phyloP scores from a whole-genome alignment of 2,329 filamentous ascomycete species.

The Penicillium sp. region DNA sequence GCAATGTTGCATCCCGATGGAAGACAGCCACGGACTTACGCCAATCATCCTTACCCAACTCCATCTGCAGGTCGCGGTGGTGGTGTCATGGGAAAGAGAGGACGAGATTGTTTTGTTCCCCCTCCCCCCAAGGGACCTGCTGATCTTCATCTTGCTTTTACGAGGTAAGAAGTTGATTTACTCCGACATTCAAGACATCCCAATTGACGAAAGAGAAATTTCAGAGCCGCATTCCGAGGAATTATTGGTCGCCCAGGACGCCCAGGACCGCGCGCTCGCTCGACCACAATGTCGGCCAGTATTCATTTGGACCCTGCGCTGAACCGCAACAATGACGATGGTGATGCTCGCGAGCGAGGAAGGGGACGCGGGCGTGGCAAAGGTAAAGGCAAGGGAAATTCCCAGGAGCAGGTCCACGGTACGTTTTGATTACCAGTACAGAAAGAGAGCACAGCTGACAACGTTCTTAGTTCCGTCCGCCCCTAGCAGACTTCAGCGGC shows the following conservation, averaged over 20 bases:
- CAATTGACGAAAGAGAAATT: not conserved
- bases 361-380: not conserved
- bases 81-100: not conserved
- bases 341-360: not conserved
- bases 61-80: not conserved
- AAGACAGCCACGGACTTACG: not conserved
- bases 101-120: not conserved
- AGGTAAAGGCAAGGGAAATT: not conserved
- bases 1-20: conserved; percentile 1
- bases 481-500: not conserved
- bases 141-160: not conserved
- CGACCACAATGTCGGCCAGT: not conserved
- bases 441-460: not conserved
- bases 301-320: conserved; percentile 1
- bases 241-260: not conserved
- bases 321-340: not conserved
- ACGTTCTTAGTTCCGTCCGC: not conserved
- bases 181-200: not conserved
- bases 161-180: not conserved
- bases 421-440: not conserved
- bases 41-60: not conserved
- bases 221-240: not conserved
- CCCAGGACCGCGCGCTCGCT: not conserved
- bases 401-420: not conserved
- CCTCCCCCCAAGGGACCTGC: not conserved